Evolutionary conservation across 2,329 filamentous ascomycete genomes (phyloP), one percentile per base, ranked within the genome.

Genomic region (Epicoccum sorghinum): DNA sequence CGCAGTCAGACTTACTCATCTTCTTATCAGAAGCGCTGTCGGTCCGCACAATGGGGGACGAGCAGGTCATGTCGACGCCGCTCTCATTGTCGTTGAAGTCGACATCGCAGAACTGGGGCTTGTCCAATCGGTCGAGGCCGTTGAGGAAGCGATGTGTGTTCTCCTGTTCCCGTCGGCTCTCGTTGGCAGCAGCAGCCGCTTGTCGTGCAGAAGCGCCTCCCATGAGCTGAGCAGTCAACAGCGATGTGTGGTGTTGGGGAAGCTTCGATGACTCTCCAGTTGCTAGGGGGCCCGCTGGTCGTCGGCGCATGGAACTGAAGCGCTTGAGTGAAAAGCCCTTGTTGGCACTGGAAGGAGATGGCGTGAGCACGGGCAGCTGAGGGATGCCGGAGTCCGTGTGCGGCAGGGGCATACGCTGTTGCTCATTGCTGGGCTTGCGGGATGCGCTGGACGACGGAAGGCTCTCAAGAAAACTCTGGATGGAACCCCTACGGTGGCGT

Each of bases 61-160:
- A 68, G 59, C 69, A 73, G 13, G 60, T 70, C 72, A 74, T 74
- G 53, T 72, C 72, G 18, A 74, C 68, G 41, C 72, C 72, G 47
- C 70, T 73, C 55, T 74, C 72, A 50, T 65, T 72, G 53, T 74
- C 72, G 54, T 73, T 73, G 57, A 70, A 64, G 29, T 72, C 71
- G 18, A 68, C 62, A 41, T 56, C 47, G 29, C 36, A 29, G 33
- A 51, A 44, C 10, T 51, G 47, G 4, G 47, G 47, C 32, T 69
- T 67, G 44, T 59, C 52, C 13, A 46, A 50, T 39, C 51, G 42
- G 38, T 59, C 56, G 47, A 64, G 64, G 29, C 67, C 67, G 46
- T 68, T 65, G 47, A 72, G 59, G 50, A 73, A 74, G 40, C 65
- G 66, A 14, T 62, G 59, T 1, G 70, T 73, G 59, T 71, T 58